Percentiles rank a stretch among this genome's conserved stretches.
Conservation (phyloP, 805 yeast genomes). For the Yarrowia hollandica region DNA sequence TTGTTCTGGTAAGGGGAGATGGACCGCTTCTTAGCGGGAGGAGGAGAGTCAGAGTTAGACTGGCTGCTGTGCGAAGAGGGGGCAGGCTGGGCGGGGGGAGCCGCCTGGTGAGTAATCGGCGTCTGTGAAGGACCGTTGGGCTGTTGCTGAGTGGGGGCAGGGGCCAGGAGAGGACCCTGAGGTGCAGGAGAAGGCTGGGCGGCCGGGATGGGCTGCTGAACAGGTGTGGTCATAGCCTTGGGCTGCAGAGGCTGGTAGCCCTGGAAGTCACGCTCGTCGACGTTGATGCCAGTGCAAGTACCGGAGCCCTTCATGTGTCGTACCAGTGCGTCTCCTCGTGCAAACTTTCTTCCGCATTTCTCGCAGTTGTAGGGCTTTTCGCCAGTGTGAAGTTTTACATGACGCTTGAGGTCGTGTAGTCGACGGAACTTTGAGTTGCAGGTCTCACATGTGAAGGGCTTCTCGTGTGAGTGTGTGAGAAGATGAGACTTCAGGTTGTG, state of each 20-base stretch:
- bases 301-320: slow-evolving; percentile 59
- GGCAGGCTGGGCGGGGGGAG: neutral
- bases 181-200: neutral
- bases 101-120: too few species aligned
- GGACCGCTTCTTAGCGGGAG: slow-evolving; percentile 20
- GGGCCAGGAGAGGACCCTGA: slow-evolving; percentile 10
- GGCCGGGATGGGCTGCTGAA: neutral
- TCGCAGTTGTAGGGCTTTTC: slow-evolving; percentile 66
- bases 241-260: slow-evolving; percentile 16
- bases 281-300: slow-evolving; percentile 35
- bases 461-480: slow-evolving; percentile 63
- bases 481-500: slow-evolving; percentile 75
- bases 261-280: slow-evolving; percentile 26
- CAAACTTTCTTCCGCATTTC: slow-evolving; percentile 63
- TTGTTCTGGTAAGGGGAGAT: slow-evolving; percentile 25
- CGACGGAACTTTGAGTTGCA: slow-evolving; percentile 68
- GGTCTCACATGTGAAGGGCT: slow-evolving; percentile 61
- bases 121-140: too few species aligned
- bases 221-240: slow-evolving; percentile 3
- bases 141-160: neutral
- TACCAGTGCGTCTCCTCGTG: slow-evolving; percentile 72
- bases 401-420: slow-evolving; percentile 74
- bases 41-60: slow-evolving; percentile 3
- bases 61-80: neutral
- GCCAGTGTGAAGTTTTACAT: slow-evolving; percentile 72